These are phyloP conservation scores for Neurospora pannonica DNA, from an alignment of 495 filamentous ascomycete species.

Conservation along the genomic window DNA sequence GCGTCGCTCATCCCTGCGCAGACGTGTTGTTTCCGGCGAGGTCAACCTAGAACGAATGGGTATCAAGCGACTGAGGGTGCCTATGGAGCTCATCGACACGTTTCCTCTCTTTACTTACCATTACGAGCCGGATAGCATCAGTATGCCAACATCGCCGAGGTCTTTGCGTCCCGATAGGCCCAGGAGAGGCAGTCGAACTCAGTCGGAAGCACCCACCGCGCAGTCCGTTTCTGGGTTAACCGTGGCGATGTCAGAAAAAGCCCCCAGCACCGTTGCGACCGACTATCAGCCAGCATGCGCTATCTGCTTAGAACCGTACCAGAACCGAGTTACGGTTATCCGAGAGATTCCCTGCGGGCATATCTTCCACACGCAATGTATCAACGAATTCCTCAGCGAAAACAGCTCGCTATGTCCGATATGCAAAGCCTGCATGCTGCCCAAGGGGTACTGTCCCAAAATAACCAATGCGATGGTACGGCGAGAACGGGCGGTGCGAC, in stretches of 20 bases:
- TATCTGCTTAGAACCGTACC: slow-evolving; percentile 80
- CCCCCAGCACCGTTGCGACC: slow-evolving; percentile 22
- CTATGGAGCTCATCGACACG: slow-evolving; percentile 52
- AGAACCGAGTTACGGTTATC: slow-evolving; percentile 54
- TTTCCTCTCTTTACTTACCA: slow-evolving; percentile 70
- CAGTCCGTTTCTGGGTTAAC: background rate
- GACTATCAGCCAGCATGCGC: slow-evolving; percentile 65
- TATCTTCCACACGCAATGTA: slow-evolving; percentile 84
- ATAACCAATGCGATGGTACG: slow-evolving; percentile 82
- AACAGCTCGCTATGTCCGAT: slow-evolving; percentile 76
- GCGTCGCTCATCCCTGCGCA: slow-evolving; percentile 52
- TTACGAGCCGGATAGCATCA: slow-evolving; percentile 26
- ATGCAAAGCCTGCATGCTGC: slow-evolving; percentile 71
- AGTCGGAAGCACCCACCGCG: background rate
- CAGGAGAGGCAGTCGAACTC: slow-evolving; percentile 3
- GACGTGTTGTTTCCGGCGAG: slow-evolving; percentile 62
- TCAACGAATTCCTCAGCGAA: slow-evolving; percentile 65
- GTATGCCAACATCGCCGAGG: slow-evolving; percentile 11
- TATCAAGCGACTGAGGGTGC: slow-evolving; percentile 65
- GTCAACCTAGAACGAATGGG: slow-evolving; percentile 73
- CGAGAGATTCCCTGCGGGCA: slow-evolving; percentile 76
- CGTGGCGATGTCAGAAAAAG: slow-evolving; percentile 10
- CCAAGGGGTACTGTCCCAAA: slow-evolving; percentile 53
- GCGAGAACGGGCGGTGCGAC: slow-evolving; percentile 51
- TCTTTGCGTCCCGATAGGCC: background rate